phyloP scores from a whole-genome alignment of 768 basidiomycete genomes.

The Lentinus brumalis region DNA sequence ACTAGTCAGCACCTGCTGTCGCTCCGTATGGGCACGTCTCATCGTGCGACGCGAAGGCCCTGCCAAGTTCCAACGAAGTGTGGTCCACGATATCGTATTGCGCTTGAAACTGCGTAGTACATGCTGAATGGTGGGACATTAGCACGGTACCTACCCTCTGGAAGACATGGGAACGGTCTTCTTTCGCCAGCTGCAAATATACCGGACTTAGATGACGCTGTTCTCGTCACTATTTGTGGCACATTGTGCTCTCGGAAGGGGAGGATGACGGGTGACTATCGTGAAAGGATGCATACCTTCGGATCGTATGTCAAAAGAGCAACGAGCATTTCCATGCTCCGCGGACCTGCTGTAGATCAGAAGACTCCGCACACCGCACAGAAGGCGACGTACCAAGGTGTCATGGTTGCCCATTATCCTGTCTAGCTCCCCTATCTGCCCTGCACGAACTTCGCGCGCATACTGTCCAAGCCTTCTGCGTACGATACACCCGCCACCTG shows the following conservation, averaged over 20 bases:
- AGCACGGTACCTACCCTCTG: slow-evolving; percentile 67
- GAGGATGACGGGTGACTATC: no score
- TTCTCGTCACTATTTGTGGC: no score
- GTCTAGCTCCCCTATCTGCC: slow-evolving; percentile 63
- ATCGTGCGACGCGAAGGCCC: slow-evolving; percentile 58
- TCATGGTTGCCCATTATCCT: slow-evolving; percentile 68
- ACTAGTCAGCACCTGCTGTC: slow-evolving; percentile 47
- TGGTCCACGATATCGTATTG: slow-evolving; percentile 62
- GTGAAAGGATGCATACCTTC: no score
- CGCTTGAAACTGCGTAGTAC: slow-evolving; percentile 54
- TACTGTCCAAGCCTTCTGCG: slow-evolving; percentile 32
- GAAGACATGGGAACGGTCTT: slow-evolving; percentile 72
- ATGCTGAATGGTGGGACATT: background rate
- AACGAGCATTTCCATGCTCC: slow-evolving; percentile 81
- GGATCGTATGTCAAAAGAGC: slow-evolving; percentile 81
- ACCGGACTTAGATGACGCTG: no score
- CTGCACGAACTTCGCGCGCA: slow-evolving; percentile 51
- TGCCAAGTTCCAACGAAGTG: slow-evolving; percentile 38
- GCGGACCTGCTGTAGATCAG: slow-evolving; percentile 54
- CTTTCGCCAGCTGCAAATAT: slow-evolving; percentile 66
- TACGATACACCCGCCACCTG: background rate
- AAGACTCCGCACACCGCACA: slow-evolving; percentile 6
- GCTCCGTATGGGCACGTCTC: slow-evolving; percentile 58
- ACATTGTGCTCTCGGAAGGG: no score
- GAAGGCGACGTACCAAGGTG: slow-evolving; percentile 54